These are phyloP conservation scores for Populus trichocarpa DNA, from an alignment of 441 rosid species.

Conservation along the genomic window DNA sequence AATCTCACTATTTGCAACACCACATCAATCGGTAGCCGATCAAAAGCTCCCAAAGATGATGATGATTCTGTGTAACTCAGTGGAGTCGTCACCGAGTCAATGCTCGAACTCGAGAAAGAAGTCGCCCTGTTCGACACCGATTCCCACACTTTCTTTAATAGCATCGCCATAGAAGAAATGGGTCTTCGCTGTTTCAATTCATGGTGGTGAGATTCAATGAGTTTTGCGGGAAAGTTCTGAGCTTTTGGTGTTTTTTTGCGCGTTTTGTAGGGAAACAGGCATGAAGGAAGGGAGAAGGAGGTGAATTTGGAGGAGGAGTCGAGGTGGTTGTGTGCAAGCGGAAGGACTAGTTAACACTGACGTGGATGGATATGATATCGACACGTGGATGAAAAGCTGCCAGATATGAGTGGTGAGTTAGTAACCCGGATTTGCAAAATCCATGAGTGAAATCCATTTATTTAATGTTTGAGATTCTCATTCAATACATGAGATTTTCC, in stretches of 20 bases:
- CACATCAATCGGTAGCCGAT: constrained; percentile 59
- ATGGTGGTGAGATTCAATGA: neutral
- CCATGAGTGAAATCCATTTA: no score
- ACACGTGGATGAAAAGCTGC: neutral
- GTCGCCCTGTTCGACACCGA: constrained; percentile 26
- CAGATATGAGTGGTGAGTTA: no score
- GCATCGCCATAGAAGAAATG: constrained; percentile 20
- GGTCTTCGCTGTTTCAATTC: neutral
- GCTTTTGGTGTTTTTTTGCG: neutral
- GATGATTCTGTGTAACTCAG: constrained; percentile 3
- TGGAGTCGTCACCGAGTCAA: constrained; percentile 3
- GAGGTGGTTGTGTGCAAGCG: neutral
- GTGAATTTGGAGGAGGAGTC: neutral
- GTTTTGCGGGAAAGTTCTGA: neutral
- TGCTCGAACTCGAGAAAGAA: constrained; percentile 23
- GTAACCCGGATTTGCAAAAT: no score
- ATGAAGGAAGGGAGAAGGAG: neutral
- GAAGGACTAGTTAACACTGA: neutral
- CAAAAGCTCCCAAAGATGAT: constrained; percentile 55
- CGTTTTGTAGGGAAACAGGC: neutral
- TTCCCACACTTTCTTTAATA: constrained; percentile 51
- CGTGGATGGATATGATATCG: neutral
- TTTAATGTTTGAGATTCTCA: no score
- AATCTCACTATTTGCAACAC: constrained; percentile 49
- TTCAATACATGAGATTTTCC: no score